Percentiles rank a stretch among this genome's conserved stretches.
These are phyloP conservation scores for Melampsora abietis-canadensis DNA, from an alignment of 1,284 basidiomycete species.

Conservation along the genomic window DNA sequence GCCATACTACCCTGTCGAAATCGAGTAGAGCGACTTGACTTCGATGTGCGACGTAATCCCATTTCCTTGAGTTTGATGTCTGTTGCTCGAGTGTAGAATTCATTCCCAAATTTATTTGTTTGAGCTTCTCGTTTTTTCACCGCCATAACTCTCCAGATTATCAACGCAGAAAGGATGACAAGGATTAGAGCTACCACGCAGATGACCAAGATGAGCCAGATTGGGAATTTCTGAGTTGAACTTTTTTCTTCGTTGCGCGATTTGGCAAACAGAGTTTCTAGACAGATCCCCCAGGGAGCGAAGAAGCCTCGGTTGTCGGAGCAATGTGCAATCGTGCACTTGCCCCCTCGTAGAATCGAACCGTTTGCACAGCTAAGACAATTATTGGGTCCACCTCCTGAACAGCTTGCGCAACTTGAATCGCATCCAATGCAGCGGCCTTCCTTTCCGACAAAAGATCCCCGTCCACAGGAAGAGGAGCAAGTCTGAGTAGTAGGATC, in stretches of 20 bases:
- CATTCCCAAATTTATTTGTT: conserved; percentile 27
- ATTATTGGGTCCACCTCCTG: conserved; percentile 10
- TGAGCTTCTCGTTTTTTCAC: conserved; percentile 23
- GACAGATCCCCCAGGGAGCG: conserved; percentile 19
- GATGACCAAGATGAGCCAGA: conserved; percentile 9
- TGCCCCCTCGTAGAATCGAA: conserved; percentile 7
- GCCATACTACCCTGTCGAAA: neutral
- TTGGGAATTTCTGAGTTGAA: neutral
- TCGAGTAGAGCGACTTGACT: no score
- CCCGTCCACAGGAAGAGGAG: conserved; percentile 15
- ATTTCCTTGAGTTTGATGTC: conserved; percentile 25
- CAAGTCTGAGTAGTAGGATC: conserved; percentile 29
- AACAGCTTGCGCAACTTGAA: conserved; percentile 16
- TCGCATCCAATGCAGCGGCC: conserved; percentile 21
- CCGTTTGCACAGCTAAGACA: conserved; percentile 26
- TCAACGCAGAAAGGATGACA: neutral
- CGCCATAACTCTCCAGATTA: conserved; percentile 18
- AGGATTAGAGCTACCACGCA: conserved; percentile 6
- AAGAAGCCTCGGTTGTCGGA: neutral
- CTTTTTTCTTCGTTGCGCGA: neutral
- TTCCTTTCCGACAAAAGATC: conserved; percentile 14
- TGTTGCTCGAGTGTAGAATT: conserved; percentile 9
- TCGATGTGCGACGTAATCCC: neutral
- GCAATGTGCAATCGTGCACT: conserved; percentile 9
- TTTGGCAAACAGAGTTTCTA: conserved; percentile 16